phyloP scores from a whole-genome alignment of 371 early-diverging fungal genomes.

The Smittium mucronatum region DNA sequence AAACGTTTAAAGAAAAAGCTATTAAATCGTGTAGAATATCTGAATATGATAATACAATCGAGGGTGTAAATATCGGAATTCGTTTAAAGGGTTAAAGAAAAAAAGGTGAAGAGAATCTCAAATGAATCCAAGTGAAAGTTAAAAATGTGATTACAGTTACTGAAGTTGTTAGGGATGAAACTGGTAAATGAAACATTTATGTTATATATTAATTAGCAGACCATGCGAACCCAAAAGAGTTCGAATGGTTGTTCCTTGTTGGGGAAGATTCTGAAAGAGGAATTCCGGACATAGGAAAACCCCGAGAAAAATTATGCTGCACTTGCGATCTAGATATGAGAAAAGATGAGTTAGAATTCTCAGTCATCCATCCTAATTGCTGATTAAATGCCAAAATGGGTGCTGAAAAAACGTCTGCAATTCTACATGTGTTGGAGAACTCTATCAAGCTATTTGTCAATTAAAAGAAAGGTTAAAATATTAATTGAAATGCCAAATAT shows the following conservation, averaged over 20 bases:
- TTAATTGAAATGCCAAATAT: not conserved
- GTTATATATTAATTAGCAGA: not conserved
- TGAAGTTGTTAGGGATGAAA: too few relatives aligned
- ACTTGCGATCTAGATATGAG: not conserved
- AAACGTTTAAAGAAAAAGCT: too few relatives aligned
- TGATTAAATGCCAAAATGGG: conserved; percentile 6
- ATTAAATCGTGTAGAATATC: too few relatives aligned
- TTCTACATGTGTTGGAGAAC: not conserved
- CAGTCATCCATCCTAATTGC: conserved; percentile 7
- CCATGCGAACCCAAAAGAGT: not conserved
- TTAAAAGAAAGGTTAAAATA: not conserved
- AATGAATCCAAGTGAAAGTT: too few relatives aligned
- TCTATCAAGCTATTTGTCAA: not conserved
- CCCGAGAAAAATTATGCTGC: not conserved
- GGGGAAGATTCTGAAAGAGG: not conserved
- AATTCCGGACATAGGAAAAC: not conserved
- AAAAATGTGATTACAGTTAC: too few relatives aligned
- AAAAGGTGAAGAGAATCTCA: too few relatives aligned
- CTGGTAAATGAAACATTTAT: too few relatives aligned
- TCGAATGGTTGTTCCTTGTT: not conserved
- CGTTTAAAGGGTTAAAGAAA: too few relatives aligned
- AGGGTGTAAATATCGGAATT: too few relatives aligned
- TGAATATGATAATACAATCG: too few relatives aligned
- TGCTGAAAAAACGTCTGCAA: not conserved
- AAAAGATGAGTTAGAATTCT: not conserved